A percentile compares a stretch with the other conserved stretches of the same genome.
These are phyloP conservation scores for Porogramme epimiltina DNA, from an alignment of 1,284 basidiomycete genomes.

Conservation along the genomic window DNA sequence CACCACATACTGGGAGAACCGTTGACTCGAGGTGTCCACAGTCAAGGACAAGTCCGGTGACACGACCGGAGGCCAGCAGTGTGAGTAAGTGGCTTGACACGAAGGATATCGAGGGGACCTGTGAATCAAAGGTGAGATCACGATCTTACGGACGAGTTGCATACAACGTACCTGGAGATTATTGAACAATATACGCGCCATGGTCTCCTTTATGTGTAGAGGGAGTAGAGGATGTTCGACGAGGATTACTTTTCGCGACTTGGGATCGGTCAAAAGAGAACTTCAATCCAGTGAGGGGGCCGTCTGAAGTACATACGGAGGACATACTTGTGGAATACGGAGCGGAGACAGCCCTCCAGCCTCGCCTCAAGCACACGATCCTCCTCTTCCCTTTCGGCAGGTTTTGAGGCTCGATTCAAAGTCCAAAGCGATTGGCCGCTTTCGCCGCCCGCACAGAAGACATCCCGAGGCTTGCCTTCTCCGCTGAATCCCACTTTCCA, in stretches of 20 bases:
- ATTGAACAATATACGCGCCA: constrained; percentile 87
- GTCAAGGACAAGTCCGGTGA: constrained; percentile 92
- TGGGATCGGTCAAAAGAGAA: constrained; percentile 90
- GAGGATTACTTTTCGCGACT: constrained; percentile 90
- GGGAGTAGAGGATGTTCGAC: constrained; percentile 90
- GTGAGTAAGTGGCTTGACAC: constrained; percentile 85
- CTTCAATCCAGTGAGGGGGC: constrained; percentile 42
- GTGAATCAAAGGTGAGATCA: no score
- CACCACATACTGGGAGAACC: constrained; percentile 73
- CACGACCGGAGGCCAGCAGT: constrained; percentile 82
- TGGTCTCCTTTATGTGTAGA: constrained; percentile 82
- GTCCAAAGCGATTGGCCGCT: constrained; percentile 58
- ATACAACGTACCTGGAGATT: constrained; percentile 74
- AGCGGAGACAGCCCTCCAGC: constrained; percentile 69
- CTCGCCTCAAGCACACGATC: constrained; percentile 69
- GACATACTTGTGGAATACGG: constrained; percentile 85
- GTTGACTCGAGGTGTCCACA: constrained; percentile 90
- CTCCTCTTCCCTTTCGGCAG: constrained; percentile 67
- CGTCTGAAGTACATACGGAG: neutral
- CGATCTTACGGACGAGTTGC: no score
- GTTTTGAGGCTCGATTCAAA: constrained; percentile 54
- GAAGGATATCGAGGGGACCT: constrained; percentile 94
- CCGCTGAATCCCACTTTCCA: constrained; percentile 93
- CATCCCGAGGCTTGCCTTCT: constrained; percentile 80
- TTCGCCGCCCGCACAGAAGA: constrained; percentile 57